These are phyloP conservation scores for Esteya vermicola DNA, from an alignment of 2,329 filamentous ascomycete genomes.

Conservation along the genomic window DNA sequence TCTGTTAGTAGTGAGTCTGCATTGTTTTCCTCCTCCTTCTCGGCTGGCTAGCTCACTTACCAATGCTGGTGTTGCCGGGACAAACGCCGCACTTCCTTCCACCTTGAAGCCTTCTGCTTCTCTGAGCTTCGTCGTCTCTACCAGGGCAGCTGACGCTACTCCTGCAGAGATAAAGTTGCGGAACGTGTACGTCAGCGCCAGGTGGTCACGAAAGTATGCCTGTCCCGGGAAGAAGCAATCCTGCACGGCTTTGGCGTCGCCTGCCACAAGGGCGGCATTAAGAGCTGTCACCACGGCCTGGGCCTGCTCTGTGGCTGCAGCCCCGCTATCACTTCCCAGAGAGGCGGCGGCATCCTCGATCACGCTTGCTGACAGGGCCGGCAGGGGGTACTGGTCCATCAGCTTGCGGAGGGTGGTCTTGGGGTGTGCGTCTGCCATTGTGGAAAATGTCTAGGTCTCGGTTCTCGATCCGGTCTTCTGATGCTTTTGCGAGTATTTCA, in stretches of 20 bases:
- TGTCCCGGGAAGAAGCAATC: neutral
- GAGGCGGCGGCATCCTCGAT: neutral
- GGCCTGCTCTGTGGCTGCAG: neutral
- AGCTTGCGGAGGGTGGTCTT: neutral
- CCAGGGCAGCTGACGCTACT: neutral
- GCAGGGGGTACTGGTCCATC: conserved; percentile 1
- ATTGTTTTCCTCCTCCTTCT: too few species aligned
- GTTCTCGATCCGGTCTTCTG: too few species aligned
- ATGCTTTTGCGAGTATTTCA: too few species aligned
- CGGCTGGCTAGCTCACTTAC: too few species aligned
- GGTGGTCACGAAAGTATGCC: conserved; percentile 1
- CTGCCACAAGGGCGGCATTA: neutral
- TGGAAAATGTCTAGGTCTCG: too few species aligned
- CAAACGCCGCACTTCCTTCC: neutral
- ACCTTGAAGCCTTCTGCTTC: neutral
- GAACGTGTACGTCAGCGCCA: conserved; percentile 1
- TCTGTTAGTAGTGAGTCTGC: too few species aligned
- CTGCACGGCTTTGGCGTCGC: neutral
- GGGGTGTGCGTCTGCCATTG: neutral
- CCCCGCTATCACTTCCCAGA: neutral
- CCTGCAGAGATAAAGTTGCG: neutral
- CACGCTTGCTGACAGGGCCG: neutral
- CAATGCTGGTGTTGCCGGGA: neutral
- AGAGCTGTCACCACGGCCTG: neutral
- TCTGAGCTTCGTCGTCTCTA: conserved; percentile 1